Conservation (phyloP, 371 early-diverging fungal species). For the Saksenaea oblongispora region DNA sequence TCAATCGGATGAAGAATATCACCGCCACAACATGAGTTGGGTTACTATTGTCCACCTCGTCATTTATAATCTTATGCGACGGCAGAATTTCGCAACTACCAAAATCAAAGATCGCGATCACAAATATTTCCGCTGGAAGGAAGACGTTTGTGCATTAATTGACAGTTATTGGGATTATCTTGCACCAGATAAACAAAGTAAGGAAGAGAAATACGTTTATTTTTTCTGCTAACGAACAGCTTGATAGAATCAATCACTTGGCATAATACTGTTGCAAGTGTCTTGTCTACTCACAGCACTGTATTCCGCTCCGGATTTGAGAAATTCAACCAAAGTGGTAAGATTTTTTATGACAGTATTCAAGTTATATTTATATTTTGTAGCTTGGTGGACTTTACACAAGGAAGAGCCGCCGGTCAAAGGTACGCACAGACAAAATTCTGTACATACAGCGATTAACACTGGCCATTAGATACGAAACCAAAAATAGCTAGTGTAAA, state of each 20-base stretch:
- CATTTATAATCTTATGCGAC: conserved; percentile 68
- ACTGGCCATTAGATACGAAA: conserved; percentile 20
- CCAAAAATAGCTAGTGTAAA: conserved; percentile 31
- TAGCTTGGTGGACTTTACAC: conserved; percentile 67
- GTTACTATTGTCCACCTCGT: conserved; percentile 74
- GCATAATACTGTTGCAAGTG: conserved; percentile 81
- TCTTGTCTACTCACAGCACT: conserved; percentile 74
- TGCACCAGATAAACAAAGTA: conserved; percentile 66
- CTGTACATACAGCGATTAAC: neutral
- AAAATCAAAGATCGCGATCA: conserved; percentile 54
- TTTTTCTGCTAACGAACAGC: neutral
- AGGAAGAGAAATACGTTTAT: conserved; percentile 8
- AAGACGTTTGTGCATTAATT: conserved; percentile 80
- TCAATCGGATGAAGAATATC: conserved; percentile 54
- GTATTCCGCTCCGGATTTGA: conserved; percentile 83
- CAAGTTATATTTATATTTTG: neutral
- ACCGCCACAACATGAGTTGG: conserved; percentile 69
- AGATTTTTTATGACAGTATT: neutral
- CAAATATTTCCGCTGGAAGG: conserved; percentile 79
- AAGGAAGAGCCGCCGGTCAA: conserved; percentile 51
- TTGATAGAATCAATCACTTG: conserved; percentile 62
- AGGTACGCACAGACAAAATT: conserved; percentile 26
- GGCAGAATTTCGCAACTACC: conserved; percentile 25
- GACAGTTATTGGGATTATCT: conserved; percentile 78
- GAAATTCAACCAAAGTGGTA: conserved; percentile 51